phyloP scores from a whole-genome alignment of 441 rosid species.

The Hura crepitans region DNA sequence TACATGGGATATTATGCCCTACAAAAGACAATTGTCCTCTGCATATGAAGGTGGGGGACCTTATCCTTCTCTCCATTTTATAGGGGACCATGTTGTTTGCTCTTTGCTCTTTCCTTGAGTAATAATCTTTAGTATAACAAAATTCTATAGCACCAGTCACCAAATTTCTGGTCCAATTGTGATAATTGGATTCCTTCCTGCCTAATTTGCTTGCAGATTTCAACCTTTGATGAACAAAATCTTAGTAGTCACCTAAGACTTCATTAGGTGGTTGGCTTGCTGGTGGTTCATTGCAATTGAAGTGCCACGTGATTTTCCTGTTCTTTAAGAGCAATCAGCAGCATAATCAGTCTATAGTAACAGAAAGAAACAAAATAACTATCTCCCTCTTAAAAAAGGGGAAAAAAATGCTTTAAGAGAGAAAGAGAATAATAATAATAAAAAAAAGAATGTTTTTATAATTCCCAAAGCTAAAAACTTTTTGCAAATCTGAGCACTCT shows the following conservation, averaged over 20 bases:
- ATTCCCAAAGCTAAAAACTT: neutral
- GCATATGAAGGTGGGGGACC: slow-evolving; percentile 9
- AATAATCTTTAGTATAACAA: too few relatives aligned
- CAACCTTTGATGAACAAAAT: neutral
- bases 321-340: neutral
- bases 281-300: neutral
- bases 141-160: too few relatives aligned
- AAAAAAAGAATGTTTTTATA: neutral
- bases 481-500: neutral
- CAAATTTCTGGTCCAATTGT: neutral
- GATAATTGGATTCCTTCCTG: neutral
- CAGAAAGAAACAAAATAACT: neutral
- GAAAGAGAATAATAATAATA: too few relatives aligned
- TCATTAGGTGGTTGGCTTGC: neutral
- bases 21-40: too few relatives aligned
- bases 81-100: slow-evolving; percentile 10
- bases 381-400: neutral
- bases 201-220: neutral
- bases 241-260: neutral
- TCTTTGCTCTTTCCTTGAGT: too few relatives aligned
- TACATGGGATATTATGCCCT: too few relatives aligned
- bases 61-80: neutral
- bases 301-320: neutral
- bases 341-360: neutral
- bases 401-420: too few relatives aligned